These are phyloP conservation scores for Barnettozyma pratensis DNA, from an alignment of 805 yeast species.

Conservation along the genomic window DNA sequence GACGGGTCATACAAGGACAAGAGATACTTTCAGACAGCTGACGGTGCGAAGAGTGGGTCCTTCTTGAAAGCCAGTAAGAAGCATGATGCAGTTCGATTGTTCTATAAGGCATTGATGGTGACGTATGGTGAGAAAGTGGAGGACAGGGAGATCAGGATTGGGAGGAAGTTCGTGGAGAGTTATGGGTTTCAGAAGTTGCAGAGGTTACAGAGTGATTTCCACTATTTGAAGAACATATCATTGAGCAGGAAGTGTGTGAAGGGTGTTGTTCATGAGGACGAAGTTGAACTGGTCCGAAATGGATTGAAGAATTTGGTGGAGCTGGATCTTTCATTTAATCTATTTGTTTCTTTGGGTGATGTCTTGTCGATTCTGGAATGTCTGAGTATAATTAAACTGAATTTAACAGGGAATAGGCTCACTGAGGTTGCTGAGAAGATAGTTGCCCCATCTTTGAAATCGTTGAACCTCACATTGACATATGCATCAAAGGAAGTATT, in stretches of 20 bases:
- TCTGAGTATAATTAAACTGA: slow-evolving; percentile 36
- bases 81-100: slow-evolving; percentile 28
- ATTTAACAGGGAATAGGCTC: slow-evolving; percentile 52
- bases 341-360: slow-evolving; percentile 38
- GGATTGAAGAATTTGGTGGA: slow-evolving; percentile 31
- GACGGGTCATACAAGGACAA: slow-evolving; percentile 53
- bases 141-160: slow-evolving; percentile 38
- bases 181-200: slow-evolving; percentile 61
- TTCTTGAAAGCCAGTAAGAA: slow-evolving; percentile 47
- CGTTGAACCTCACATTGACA: slow-evolving; percentile 24
- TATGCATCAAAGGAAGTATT: slow-evolving; percentile 8
- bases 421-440: background rate
- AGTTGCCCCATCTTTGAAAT: background rate
- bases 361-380: slow-evolving; percentile 33
- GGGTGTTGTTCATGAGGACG: slow-evolving; percentile 9
- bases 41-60: slow-evolving; percentile 48
- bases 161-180: slow-evolving; percentile 53
- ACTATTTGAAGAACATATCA: slow-evolving; percentile 41
- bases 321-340: slow-evolving; percentile 59
- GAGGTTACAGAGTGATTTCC: slow-evolving; percentile 41
- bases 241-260: slow-evolving; percentile 39
- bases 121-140: slow-evolving; percentile 40
- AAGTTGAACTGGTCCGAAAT: background rate
- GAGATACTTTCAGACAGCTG: slow-evolving; percentile 43
- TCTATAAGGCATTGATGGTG: slow-evolving; percentile 44